phyloP scores from a whole-genome alignment of 345 rosid species.

The Mangifera indica region DNA sequence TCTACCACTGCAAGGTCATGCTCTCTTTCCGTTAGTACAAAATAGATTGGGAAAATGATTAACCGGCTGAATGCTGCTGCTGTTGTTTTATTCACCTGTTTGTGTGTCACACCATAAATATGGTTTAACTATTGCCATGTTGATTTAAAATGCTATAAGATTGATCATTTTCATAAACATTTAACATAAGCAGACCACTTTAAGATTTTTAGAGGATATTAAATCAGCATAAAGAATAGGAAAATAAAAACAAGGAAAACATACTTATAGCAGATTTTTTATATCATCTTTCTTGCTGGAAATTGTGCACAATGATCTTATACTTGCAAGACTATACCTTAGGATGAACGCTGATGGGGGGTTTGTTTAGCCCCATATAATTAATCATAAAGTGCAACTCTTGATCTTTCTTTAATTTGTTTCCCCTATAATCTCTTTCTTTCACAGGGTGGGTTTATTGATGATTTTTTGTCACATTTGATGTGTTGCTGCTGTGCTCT shows the following conservation, averaged over 20 bases:
- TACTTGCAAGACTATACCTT: neutral
- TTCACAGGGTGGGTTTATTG: slow-evolving; percentile 82
- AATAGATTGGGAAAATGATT: neutral
- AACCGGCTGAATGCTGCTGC: neutral
- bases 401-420: slow-evolving; percentile 7
- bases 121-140: slow-evolving; percentile 1
- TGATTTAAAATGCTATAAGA: neutral
- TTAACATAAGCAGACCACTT: neutral
- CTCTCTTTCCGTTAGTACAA: neutral
- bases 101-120: neutral
- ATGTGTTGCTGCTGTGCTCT: slow-evolving; percentile 99
- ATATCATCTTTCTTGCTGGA: neutral
- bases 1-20: slow-evolving; percentile 11
- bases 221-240: neutral
- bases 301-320: neutral
- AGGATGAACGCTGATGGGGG: neutral
- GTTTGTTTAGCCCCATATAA: neutral
- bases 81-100: neutral
- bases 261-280: neutral
- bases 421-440: neutral
- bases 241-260: neutral
- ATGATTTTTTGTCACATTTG: slow-evolving; percentile 92
- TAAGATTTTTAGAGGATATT: neutral
- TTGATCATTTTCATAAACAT: neutral
- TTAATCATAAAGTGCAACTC: neutral